phyloP scores from a whole-genome alignment of 1,139 yeast genomes.

The Candida frijolesensis region DNA sequence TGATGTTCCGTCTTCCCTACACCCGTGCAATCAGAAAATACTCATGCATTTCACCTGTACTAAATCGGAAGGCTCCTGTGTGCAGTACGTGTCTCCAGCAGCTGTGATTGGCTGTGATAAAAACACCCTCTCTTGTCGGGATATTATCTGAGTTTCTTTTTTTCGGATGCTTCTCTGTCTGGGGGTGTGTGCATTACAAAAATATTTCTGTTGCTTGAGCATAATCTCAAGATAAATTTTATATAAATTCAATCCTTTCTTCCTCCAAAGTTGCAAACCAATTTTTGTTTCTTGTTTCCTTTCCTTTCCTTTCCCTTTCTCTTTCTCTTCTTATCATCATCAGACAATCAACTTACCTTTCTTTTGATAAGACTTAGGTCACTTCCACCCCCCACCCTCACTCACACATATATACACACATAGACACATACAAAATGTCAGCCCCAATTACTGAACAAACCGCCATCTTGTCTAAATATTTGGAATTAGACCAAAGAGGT shows the following conservation, averaged over 20 bases:
- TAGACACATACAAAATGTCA: constrained; percentile 22
- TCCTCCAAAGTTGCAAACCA: not conserved
- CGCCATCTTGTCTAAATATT: constrained; percentile 76
- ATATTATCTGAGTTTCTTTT: not conserved
- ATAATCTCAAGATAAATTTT: not conserved
- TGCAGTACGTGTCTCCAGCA: constrained; percentile 6
- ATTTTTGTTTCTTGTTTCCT: not conserved
- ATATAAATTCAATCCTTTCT: not conserved
- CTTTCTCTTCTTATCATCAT: constrained; percentile 4
- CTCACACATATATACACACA: constrained; percentile 7
- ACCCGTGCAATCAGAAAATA: not conserved
- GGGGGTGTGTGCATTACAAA: constrained; percentile 5
- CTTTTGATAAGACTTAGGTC: constrained; percentile 5
- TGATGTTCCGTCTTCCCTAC: not conserved
- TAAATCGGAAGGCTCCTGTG: not conserved
- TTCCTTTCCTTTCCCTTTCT: constrained; percentile 1
- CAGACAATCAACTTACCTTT: constrained; percentile 1
- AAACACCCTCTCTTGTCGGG: constrained; percentile 2
- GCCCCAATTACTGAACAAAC: constrained; percentile 66
- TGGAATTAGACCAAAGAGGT: constrained; percentile 84
- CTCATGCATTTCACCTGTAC: not conserved
- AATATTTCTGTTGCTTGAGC: not conserved
- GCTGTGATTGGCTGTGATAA: constrained; percentile 12
- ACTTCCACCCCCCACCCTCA: not conserved
- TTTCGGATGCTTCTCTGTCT: constrained; percentile 4